Base-by-base conservation (phyloP, 2,329 filamentous ascomycete species). In the Nothophaeocryptopus gaeumannii region DNA sequence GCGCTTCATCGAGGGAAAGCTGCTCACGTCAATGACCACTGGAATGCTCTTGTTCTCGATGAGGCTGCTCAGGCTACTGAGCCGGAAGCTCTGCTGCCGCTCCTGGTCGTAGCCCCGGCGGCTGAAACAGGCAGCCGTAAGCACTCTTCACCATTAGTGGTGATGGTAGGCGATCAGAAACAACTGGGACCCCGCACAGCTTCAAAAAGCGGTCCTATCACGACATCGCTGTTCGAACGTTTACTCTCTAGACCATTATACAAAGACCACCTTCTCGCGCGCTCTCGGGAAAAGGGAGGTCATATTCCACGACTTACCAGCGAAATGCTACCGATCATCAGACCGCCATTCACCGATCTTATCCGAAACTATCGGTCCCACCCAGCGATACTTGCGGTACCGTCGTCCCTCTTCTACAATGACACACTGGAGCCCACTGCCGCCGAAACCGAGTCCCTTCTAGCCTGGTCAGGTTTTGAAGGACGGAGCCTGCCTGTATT, bases 301-400 rank as follows among this genome's bases (percentile, higher is more conserved):
- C 43, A 53, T 9, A 49, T 63, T 30, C 53, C 50, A 5, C 58
- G 54, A 10, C 54, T 63, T 2, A 62, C 58, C 9, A 53, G 54
- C 39, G 50, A 54, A 8, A 60, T 63, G 58, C 55, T 63, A 2
- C 61, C 61, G 1, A 55, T 63, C 12, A 36, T 52, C 2, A 46
- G 58, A 15, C 57, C 61, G 3, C 51, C 61, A 11, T 63, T 63
- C 41, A 53, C 58, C 5, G 57, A 61, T 34, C 50, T 63, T 5
- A 62, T 61, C 15, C 48, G 61, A 12, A 62, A 63, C 47, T 63
- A 62, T 47, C 58, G 61, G 15, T 63, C 61, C 10, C 58, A 63
- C 45, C 55, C 60, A 3, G 56, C 57, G 9, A 62, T 62, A 8
- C 40, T 62, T 3, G 60, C 61, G 2, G 57, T 48, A 8, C 60